A percentile compares a stretch with the other conserved stretches of the same genome.
These are phyloP conservation scores for Phtheirospermum japonicum DNA, from an alignment of 257 asterid species.

Conservation along the genomic window DNA sequence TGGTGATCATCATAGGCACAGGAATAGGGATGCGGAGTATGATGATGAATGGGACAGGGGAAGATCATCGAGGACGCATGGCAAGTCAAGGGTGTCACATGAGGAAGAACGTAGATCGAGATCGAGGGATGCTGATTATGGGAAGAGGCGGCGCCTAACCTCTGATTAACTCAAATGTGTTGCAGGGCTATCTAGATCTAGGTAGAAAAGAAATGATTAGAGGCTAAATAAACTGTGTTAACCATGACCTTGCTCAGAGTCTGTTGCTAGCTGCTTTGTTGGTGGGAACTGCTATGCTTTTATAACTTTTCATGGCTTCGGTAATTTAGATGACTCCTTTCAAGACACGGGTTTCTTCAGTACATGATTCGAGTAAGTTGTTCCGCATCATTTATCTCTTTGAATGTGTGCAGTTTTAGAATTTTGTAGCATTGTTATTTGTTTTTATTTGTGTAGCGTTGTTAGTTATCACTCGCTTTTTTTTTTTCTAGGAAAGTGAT, in stretches of 20 bases:
- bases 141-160: constrained; percentile 63
- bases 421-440: constrained; percentile 6
- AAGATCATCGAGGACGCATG: constrained; percentile 63
- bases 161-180: constrained; percentile 45
- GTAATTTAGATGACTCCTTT: constrained; percentile 30
- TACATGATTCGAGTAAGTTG: constrained; percentile 49
- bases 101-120: constrained; percentile 69
- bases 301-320: constrained; percentile 25
- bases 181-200: constrained; percentile 20
- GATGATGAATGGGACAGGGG: constrained; percentile 75
- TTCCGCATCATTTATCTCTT: constrained; percentile 17
- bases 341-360: constrained; percentile 31
- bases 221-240: constrained; percentile 33
- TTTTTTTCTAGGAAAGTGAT: background rate
- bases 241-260: constrained; percentile 30
- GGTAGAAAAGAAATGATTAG: constrained; percentile 26
- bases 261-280: constrained; percentile 33
- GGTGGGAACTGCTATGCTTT: constrained; percentile 25
- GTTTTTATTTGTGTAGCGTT: constrained; percentile 17
- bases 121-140: constrained; percentile 75
- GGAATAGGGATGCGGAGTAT: constrained; percentile 57
- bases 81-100: constrained; percentile 57
- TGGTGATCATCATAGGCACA: constrained; percentile 60
- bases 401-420: constrained; percentile 5
- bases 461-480: constrained; percentile 2